A percentile compares a stretch with the other conserved stretches of the same genome.
Evolutionary conservation across 1,139 yeast genomes (phyloP).

Genomic region (Candida sanyaensis): DNA sequence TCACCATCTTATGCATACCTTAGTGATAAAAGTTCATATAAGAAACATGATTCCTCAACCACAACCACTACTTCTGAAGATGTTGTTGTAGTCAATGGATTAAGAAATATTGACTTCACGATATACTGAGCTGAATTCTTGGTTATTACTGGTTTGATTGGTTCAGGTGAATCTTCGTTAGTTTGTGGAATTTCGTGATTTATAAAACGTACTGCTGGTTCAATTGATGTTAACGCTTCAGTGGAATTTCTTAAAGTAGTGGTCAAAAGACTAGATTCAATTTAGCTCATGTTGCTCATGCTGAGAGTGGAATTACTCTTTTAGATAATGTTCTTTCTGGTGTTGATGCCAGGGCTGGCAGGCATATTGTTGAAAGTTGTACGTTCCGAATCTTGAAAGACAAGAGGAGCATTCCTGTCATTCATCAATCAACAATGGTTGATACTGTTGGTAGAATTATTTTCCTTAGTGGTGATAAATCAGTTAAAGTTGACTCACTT

Average conservation of each 20-base stretch:
- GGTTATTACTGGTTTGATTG: constrained; percentile 72
- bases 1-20: constrained; percentile 1
- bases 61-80: constrained; percentile 5
- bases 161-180: constrained; percentile 71
- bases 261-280: constrained; percentile 52
- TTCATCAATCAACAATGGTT: constrained; percentile 48
- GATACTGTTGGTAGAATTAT: constrained; percentile 42
- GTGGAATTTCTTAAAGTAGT: constrained; percentile 50
- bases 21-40: constrained; percentile 9
- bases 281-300: constrained; percentile 48
- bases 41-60: constrained; percentile 8
- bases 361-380: too few species aligned
- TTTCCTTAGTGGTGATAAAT: constrained; percentile 47
- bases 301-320: constrained; percentile 38
- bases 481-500: constrained; percentile 36
- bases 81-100: constrained; percentile 13
- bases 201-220: constrained; percentile 48
- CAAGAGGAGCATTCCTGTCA: constrained; percentile 47
- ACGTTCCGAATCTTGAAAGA: constrained; percentile 29
- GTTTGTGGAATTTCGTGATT: constrained; percentile 56
- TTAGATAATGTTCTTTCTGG: constrained; percentile 53
- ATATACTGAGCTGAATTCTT: too few species aligned
- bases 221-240: constrained; percentile 39
- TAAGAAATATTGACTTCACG: constrained; percentile 20
- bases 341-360: constrained; percentile 23